phyloP scores from a whole-genome alignment of 129 eudicot species.

The Logfia minima region DNA sequence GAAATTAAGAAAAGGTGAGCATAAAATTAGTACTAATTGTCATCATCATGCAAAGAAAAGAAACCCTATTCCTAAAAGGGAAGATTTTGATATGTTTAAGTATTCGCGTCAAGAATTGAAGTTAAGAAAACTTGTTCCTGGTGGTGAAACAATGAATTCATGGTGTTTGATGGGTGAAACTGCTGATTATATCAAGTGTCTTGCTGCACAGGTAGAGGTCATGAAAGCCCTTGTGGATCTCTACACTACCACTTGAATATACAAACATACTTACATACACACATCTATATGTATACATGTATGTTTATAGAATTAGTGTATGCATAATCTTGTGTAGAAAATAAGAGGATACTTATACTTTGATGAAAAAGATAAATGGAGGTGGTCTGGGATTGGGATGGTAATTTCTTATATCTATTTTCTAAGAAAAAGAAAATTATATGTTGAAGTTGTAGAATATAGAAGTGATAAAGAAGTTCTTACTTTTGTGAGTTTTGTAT shows the following conservation, averaged over 20 bases:
- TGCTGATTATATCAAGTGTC: conserved; percentile 78
- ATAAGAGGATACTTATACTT: conserved; percentile 17
- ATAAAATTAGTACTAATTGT: neutral
- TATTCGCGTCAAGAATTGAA: conserved; percentile 27
- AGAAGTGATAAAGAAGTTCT: conserved; percentile 14
- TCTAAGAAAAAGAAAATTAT: neutral
- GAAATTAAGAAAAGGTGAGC: conserved; percentile 9
- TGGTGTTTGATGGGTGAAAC: conserved; percentile 65
- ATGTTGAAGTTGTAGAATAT: conserved; percentile 1
- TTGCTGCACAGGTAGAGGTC: conserved; percentile 69
- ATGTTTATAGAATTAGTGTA: conserved; percentile 9
- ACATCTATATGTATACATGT: neutral
- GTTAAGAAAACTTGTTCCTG: conserved; percentile 70
- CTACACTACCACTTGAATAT: conserved; percentile 32
- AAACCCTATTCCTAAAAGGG: conserved; percentile 44
- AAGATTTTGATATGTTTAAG: conserved; percentile 3
- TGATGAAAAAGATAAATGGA: neutral
- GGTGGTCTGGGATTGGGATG: conserved; percentile 20
- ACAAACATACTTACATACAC: neutral
- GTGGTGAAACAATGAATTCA: conserved; percentile 59
- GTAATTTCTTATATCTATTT: neutral
- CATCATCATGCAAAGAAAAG: conserved; percentile 28
- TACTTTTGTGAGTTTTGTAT: conserved; percentile 22
- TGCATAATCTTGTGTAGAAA: conserved; percentile 19
- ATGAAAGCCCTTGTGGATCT: conserved; percentile 64